Evolutionary conservation across 768 basidiomycete genomes (phyloP), one percentile per base, ranked within the genome.

Genomic region (Erythrobasidium yunnanense): DNA sequence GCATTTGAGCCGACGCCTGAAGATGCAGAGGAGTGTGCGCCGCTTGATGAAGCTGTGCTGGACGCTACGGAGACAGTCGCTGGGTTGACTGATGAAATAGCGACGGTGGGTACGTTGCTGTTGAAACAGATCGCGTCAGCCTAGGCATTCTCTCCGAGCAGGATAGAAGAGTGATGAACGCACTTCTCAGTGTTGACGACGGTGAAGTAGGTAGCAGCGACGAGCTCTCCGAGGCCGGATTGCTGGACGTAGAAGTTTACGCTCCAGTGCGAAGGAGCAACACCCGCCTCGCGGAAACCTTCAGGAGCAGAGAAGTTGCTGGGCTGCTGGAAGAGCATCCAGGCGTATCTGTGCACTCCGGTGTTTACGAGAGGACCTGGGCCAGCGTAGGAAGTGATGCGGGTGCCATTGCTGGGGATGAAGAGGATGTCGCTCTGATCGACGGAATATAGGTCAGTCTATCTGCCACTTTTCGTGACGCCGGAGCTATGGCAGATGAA

Each of bases 141-240:
- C 8, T 33, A 25, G n/a, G 22, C 23, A n/a, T 20, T 18, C 32
- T 57, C 32, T 7, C 3, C 20, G 7, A 27, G 11, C 15, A 42
- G 30, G 33, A 17, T 3, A n/a, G 8, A 11, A 35, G 8, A 11
- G 22, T 4, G 20, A 18, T n/a, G 23, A 20, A 63, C 60, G 49
- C 49, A 63, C 60, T 29, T 29, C n/a, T 29, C 45, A n/a, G 32
- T 49, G 32, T 63, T 63, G 18, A 34, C 60, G 30, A 68, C 67
- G 23, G 67, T 68, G 67, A 68, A 68, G 67, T 63, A 68, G 46
- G 46, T 34, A 23, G 67, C 67, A 22, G 38, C 57, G 42, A 68
- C 67, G 22, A 68, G 49, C 6, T 29, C n/a, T 13, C 67, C 67
- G n/a, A 68, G 60, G 23, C 57, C 49, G 25, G 27, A 35, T 18